These are phyloP conservation scores for Cryptococcus amylolentus DNA, from an alignment of 1,284 basidiomycete genomes.

Conservation along the genomic window DNA sequence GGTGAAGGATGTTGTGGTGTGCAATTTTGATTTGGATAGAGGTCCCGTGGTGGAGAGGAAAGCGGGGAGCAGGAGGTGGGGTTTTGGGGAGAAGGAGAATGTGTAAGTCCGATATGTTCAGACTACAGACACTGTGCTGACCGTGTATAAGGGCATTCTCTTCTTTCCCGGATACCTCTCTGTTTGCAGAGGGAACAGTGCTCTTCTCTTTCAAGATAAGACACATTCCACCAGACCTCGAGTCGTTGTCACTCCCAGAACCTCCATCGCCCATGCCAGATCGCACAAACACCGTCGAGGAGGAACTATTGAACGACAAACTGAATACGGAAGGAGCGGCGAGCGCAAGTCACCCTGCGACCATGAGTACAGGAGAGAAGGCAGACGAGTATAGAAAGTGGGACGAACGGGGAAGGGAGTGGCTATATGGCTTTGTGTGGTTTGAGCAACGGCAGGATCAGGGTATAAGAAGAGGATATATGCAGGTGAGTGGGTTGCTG, in stretches of 20 bases:
- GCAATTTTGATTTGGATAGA: constrained; percentile 82
- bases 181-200: constrained; percentile 60
- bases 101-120: constrained; percentile 59
- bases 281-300: constrained; percentile 11
- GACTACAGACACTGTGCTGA: neutral
- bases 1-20: constrained; percentile 74
- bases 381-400: constrained; percentile 45
- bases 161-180: constrained; percentile 84
- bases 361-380: constrained; percentile 28
- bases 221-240: constrained; percentile 55
- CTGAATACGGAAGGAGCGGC: neutral
- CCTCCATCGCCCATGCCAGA: constrained; percentile 42
- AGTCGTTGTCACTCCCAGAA: constrained; percentile 32
- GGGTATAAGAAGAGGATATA: constrained; percentile 73
- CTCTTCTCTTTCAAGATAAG: constrained; percentile 51
- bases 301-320: constrained; percentile 11
- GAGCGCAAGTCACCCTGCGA: neutral
- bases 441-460: constrained; percentile 71
- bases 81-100: constrained; percentile 70
- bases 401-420: constrained; percentile 46
- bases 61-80: constrained; percentile 64
- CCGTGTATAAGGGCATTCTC: constrained; percentile 73
- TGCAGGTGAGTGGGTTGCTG: constrained; percentile 61
- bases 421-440: constrained; percentile 75
- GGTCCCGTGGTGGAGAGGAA: constrained; percentile 73